These are phyloP conservation scores for Xylaria sp. DNA, from an alignment of 2,329 filamentous ascomycete species.

Conservation along the genomic window DNA sequence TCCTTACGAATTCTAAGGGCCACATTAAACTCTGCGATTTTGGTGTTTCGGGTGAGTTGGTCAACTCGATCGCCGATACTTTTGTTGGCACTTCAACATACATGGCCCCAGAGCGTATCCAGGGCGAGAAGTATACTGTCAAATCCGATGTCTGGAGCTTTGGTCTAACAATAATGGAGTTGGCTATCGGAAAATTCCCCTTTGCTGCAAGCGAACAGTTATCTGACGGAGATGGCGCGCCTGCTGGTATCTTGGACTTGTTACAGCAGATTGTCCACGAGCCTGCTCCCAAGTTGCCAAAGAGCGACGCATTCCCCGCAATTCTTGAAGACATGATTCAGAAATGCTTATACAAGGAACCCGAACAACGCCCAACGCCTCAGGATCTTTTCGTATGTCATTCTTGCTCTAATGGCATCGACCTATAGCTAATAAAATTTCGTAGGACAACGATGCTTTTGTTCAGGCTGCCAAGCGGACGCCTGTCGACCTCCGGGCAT, in stretches of 20 bases:
- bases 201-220: conserved; percentile 78
- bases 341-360: conserved; percentile 90
- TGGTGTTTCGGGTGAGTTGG: conserved; percentile 95
- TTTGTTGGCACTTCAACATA: conserved; percentile 99
- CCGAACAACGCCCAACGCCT: conserved; percentile 87
- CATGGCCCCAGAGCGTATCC: conserved; percentile 98
- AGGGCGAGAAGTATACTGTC: conserved; percentile 95
- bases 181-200: conserved; percentile 96
- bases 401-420: not conserved
- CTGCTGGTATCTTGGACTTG: conserved; percentile 93
- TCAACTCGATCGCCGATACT: conserved; percentile 97
- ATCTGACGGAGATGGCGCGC: conserved; percentile 77
- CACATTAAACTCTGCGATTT: conserved; percentile 98
- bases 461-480: conserved; percentile 96
- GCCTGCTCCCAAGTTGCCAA: conserved; percentile 88
- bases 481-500: conserved; percentile 89
- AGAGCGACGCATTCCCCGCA: conserved; percentile 94
- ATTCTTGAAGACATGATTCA: conserved; percentile 98
- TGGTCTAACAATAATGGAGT: conserved; percentile 91
- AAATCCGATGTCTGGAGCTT: conserved; percentile 99
- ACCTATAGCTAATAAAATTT: conserved; percentile 36
- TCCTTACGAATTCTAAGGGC: conserved; percentile 91
- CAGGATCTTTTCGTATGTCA: conserved; percentile 84
- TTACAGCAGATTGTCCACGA: conserved; percentile 98
- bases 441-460: conserved; percentile 87